These are phyloP conservation scores for Xylariales sp. DNA, from an alignment of 2,329 filamentous ascomycete genomes.

Conservation along the genomic window DNA sequence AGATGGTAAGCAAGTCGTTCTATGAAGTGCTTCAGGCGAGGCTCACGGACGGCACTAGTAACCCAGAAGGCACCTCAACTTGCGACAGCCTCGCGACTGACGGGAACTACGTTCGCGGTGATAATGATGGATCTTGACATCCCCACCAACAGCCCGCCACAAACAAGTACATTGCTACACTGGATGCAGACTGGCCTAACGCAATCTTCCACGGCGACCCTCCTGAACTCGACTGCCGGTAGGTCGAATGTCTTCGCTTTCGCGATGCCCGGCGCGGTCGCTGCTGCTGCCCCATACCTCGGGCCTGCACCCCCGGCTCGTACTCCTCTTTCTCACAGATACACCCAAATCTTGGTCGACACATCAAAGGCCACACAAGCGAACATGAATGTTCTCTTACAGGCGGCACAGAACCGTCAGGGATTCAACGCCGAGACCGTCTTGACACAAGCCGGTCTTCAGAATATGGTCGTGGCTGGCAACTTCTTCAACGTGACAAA, in stretches of 20 bases:
- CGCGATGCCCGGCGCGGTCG: slow-evolving; percentile 14
- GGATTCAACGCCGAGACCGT: slow-evolving; percentile 21
- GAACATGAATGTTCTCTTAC: slow-evolving; percentile 19
- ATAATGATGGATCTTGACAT: slow-evolving; percentile 44
- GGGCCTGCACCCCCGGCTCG: slow-evolving; percentile 23
- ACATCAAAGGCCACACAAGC: slow-evolving; percentile 21
- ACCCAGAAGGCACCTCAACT: slow-evolving; percentile 30
- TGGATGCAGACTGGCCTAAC: slow-evolving; percentile 38
- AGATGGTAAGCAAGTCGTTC: slow-evolving; percentile 25
- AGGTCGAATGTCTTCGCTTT: slow-evolving; percentile 18
- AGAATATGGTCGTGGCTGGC: slow-evolving; percentile 27
- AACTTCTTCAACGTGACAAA: slow-evolving; percentile 32
- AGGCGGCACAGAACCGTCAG: slow-evolving; percentile 19
- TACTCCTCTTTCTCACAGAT: slow-evolving; percentile 25
- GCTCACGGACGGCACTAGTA: slow-evolving; percentile 19
- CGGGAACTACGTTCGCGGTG: slow-evolving; percentile 35
- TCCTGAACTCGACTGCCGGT: slow-evolving; percentile 23
- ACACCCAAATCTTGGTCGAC: slow-evolving; percentile 27
- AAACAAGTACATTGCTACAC: slow-evolving; percentile 35
- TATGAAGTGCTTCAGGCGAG: neutral
- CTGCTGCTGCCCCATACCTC: slow-evolving; percentile 21
- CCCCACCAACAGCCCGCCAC: slow-evolving; percentile 34
- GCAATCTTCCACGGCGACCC: slow-evolving; percentile 20
- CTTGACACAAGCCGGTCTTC: slow-evolving; percentile 23
- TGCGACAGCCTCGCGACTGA: slow-evolving; percentile 31